phyloP scores from a whole-genome alignment of 345 rosid species.

The Citropsis articulata region DNA sequence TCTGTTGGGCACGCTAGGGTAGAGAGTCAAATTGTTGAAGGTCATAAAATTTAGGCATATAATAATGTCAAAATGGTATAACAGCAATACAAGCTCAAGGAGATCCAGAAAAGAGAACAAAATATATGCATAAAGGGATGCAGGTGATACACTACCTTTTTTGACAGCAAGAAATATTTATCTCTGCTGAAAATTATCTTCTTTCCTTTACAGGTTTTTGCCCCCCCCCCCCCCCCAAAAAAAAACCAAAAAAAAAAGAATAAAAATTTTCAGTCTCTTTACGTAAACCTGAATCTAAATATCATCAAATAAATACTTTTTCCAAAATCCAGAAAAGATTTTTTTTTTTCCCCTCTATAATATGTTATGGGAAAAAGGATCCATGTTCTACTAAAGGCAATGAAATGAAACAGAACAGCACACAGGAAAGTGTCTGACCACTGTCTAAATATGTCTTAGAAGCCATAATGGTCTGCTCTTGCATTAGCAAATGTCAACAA shows the following conservation, averaged over 20 bases:
- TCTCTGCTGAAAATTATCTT: background rate
- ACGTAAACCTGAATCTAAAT: background rate
- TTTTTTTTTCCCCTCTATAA: background rate
- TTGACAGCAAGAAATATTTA: background rate
- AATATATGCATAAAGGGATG: background rate
- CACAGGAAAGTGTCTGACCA: background rate
- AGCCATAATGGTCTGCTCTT: background rate
- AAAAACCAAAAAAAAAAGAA: too few species aligned
- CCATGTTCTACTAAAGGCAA: background rate
- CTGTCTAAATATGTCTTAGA: constrained; percentile 2
- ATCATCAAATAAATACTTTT: background rate
- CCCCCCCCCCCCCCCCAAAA: too few species aligned
- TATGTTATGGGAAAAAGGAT: background rate
- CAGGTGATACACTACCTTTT: background rate
- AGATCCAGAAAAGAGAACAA: background rate
- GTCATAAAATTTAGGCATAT: background rate
- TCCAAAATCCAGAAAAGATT: background rate
- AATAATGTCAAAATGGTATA: background rate
- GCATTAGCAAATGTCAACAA: background rate
- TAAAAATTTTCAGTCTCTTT: background rate
- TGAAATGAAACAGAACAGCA: background rate
- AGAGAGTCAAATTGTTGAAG: background rate
- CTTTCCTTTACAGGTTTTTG: background rate
- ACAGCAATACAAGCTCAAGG: background rate
- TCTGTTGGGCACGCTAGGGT: background rate